Evolutionary conservation across 192 early-diverging fungal species (phyloP).

Genomic region (Mortierella antarctica): DNA sequence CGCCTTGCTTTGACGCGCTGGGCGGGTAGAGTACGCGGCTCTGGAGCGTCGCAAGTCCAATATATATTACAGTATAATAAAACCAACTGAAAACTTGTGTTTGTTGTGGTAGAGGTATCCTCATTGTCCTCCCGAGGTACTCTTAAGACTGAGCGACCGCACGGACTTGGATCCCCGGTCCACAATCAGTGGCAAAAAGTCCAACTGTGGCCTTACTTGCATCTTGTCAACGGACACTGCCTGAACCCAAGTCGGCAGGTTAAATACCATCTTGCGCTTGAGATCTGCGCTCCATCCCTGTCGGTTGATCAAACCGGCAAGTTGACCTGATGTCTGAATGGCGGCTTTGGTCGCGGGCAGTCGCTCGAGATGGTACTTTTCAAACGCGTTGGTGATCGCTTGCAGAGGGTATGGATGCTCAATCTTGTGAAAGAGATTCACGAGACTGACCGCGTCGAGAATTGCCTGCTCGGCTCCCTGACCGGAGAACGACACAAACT

Average conservation of each 20-base stretch:
- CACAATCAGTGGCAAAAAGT: slow-evolving; percentile 8
- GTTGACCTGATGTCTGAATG: slow-evolving; percentile 3
- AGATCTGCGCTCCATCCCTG: slow-evolving; percentile 10
- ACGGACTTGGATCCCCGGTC: slow-evolving; percentile 9
- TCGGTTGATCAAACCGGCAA: slow-evolving; percentile 10
- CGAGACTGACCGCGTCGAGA: slow-evolving; percentile 11
- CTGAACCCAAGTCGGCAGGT: slow-evolving; percentile 9
- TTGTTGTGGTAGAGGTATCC: no score
- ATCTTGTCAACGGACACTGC: slow-evolving; percentile 11
- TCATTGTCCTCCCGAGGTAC: no score
- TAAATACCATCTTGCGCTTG: slow-evolving; percentile 13
- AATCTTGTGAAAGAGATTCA: neutral
- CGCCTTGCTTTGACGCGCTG: no score
- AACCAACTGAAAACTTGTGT: no score
- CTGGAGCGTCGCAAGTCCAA: no score
- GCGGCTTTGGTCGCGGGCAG: slow-evolving; percentile 4
- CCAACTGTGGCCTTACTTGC: slow-evolving; percentile 13
- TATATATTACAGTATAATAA: no score
- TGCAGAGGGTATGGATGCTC: neutral
- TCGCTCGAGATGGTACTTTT: slow-evolving; percentile 6
- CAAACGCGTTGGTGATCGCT: slow-evolving; percentile 3
- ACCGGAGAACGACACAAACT: slow-evolving; percentile 21
- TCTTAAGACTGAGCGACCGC: neutral
- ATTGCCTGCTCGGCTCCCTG: slow-evolving; percentile 17
- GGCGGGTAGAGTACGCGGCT: no score